Evolutionary conservation across 345 rosid species (phyloP).

Genomic region (Chamaenerion angustifolium): DNA sequence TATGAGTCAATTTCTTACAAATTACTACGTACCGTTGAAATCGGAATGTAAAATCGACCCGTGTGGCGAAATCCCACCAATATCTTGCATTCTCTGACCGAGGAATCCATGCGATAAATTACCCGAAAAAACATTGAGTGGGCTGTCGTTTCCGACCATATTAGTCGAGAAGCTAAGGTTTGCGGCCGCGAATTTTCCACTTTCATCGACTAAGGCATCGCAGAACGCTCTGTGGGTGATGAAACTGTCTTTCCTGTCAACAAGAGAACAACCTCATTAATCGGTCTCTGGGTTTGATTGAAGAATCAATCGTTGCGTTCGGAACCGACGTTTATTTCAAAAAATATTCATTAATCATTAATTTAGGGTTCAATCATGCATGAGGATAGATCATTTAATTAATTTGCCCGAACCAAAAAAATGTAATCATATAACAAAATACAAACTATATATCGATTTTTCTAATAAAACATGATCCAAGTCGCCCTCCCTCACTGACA

Average conservation of each 20-base stretch:
- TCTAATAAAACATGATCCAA: no score
- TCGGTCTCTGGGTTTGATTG: no score
- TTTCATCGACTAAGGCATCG: conserved; percentile 7
- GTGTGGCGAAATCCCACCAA: neutral
- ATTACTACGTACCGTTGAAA: neutral
- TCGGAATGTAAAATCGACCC: conserved; percentile 1
- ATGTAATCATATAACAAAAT: no score
- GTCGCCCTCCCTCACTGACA: no score
- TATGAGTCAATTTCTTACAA: neutral
- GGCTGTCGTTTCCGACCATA: neutral
- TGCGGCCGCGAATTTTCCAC: conserved; percentile 1
- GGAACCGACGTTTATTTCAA: no score
- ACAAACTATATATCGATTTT: no score
- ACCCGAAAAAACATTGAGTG: neutral
- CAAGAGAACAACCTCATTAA: neutral
- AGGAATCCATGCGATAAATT: neutral
- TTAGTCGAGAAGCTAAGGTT: conserved; percentile 1
- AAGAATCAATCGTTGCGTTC: neutral
- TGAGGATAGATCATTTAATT: neutral
- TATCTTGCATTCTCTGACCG: neutral
- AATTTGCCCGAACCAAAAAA: no score
- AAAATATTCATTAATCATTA: no score
- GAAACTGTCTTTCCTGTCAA: conserved; percentile 7
- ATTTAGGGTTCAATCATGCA: conserved; percentile 2
- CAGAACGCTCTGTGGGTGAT: conserved; percentile 9